These are phyloP conservation scores for Saccharomycopsis crataegensis DNA, from an alignment of 1,139 yeast species.

Conservation along the genomic window DNA sequence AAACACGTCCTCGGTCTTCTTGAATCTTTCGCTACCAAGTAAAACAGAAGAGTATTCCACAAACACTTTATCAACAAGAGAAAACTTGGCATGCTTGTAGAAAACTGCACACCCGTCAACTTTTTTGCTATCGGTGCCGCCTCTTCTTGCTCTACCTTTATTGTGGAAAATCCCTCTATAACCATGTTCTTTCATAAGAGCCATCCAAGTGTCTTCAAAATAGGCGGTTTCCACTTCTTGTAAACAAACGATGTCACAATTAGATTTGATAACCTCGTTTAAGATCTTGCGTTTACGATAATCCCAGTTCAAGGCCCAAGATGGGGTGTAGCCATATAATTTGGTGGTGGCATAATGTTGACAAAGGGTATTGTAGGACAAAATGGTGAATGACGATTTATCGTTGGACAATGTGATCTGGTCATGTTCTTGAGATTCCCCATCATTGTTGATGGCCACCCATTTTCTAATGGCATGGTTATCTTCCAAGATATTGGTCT, in stretches of 20 bases:
- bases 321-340: conserved; percentile 89
- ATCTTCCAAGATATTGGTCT: conserved; percentile 1
- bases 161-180: conserved; percentile 78
- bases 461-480: conserved; percentile 47
- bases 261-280: conserved; percentile 58
- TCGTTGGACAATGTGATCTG: conserved; percentile 27
- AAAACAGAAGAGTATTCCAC: conserved; percentile 87
- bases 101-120: conserved; percentile 98
- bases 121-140: conserved; percentile 45
- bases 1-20: conserved; percentile 89
- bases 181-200: conserved; percentile 63
- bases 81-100: conserved; percentile 62
- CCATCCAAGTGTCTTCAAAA: conserved; percentile 80
- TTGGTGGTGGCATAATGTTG: conserved; percentile 92
- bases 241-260: conserved; percentile 77
- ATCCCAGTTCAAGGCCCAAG: conserved; percentile 97
- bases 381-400: conserved; percentile 51
- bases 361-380: conserved; percentile 87
- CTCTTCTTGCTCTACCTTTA: conserved; percentile 84
- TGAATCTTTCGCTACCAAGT: conserved; percentile 80
- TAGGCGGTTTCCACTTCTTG: conserved; percentile 93
- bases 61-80: conserved; percentile 59
- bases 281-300: conserved; percentile 71
- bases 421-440: conserved; percentile 45
- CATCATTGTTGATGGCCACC: conserved; percentile 72